A percentile compares a stretch with the other conserved stretches of the same genome.
These are phyloP conservation scores for Magnolia officinalis DNA, from an alignment of 164 flowering plant genomes.

Conservation along the genomic window DNA sequence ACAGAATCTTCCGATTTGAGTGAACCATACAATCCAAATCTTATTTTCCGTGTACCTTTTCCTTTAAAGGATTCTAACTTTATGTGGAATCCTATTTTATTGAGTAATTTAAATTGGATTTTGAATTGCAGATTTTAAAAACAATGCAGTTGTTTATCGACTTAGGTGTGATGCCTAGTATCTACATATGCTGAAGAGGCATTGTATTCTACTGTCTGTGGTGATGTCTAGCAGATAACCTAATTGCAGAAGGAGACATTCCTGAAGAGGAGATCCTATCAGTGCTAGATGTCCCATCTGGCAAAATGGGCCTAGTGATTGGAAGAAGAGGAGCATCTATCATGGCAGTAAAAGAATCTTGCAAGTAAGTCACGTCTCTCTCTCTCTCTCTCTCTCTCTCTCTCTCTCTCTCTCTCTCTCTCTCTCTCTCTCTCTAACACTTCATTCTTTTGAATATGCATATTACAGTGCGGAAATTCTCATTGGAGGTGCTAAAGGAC, in stretches of 20 bases:
- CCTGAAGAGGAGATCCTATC: conserved; percentile 84
- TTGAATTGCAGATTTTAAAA: no score
- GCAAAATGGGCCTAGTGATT: conserved; percentile 88
- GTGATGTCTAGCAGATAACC: conserved; percentile 33
- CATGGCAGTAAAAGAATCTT: conserved; percentile 70
- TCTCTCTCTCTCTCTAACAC: not conserved
- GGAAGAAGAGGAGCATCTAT: conserved; percentile 82
- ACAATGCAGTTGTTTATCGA: no score
- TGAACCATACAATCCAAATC: no score
- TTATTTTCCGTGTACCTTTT: no score
- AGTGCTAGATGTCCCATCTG: conserved; percentile 75
- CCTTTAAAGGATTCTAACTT: no score
- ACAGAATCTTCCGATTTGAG: no score
- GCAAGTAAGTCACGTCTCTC: conserved; percentile 50
- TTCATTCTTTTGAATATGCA: conserved; percentile 7
- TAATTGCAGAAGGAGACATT: conserved; percentile 36
- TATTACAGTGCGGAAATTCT: conserved; percentile 84
- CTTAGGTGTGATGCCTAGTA: not conserved
- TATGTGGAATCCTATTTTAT: no score
- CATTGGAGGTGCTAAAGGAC: conserved; percentile 86
- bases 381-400: conserved; percentile 10
- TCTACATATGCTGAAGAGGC: not conserved
- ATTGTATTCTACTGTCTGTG: not conserved
- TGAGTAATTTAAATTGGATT: no score
- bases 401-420: no score